Evolutionary conservation across 129 eudicot genomes (phyloP).

Genomic region (carrot (Daucus carota)): DNA sequence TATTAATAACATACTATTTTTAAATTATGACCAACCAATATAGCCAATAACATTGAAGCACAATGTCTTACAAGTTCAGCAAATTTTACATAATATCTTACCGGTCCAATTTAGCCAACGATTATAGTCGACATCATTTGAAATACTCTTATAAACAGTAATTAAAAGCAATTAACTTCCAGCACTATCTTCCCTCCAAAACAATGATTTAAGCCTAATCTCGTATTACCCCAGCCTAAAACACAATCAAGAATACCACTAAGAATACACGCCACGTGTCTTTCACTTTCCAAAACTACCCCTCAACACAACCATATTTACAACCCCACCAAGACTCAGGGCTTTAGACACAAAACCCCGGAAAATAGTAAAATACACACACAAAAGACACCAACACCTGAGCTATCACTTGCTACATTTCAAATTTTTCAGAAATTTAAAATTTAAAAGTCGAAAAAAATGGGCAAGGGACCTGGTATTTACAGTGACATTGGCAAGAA

Average conservation of each 20-base stretch:
- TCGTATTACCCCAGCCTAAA: too few species aligned
- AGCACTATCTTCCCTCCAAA: too few species aligned
- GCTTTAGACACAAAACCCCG: constrained; percentile 23
- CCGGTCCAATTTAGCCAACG: too few species aligned
- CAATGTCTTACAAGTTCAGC: too few species aligned
- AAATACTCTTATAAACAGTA: too few species aligned
- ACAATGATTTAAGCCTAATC: too few species aligned
- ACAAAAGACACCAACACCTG: not conserved
- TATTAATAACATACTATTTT: too few species aligned
- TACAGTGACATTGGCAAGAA: constrained; percentile 70
- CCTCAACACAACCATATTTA: not conserved
- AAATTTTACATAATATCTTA: too few species aligned
- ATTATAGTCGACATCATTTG: too few species aligned
- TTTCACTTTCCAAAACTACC: constrained; percentile 8
- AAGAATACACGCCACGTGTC: constrained; percentile 9
- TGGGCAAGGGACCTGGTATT: constrained; percentile 89
- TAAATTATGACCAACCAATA: too few species aligned
- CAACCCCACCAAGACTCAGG: constrained; percentile 24
- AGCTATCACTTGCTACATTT: not conserved
- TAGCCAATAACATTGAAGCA: too few species aligned
- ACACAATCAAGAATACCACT: not conserved
- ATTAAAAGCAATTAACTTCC: too few species aligned
- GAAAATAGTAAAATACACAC: constrained; percentile 16
- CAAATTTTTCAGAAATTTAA: constrained; percentile 7
- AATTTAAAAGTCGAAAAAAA: constrained; percentile 16